Evolutionary conservation across 371 early-diverging fungal genomes (phyloP), one percentile per base, ranked within the genome.

Genomic region (Mortierella sp.): DNA sequence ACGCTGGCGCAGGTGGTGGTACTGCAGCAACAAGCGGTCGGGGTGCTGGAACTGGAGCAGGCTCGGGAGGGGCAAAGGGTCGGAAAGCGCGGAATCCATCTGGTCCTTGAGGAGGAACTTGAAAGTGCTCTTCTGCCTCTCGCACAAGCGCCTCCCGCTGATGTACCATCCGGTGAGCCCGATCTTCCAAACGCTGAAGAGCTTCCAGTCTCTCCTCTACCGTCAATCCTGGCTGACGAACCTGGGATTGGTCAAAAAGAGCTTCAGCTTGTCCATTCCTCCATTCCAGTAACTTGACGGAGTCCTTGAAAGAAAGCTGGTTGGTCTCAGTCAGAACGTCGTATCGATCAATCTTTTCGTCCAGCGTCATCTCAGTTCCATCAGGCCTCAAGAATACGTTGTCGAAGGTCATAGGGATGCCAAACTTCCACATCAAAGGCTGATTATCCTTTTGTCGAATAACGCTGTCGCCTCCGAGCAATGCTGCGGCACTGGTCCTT

Each of bases 331-430:
- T 21, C 7, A 84, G 57, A 9, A 65, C 73, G 16, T 78, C 78
- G 52, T 73, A 81, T 24, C 79, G 75, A 4, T 45, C 74, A 60
- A 78, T 70, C 60, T 73, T 84, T 57, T 81, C 81, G 5, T 68
- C 72, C 52, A 34, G 28, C 11, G 75, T 78, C 82, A 82, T 82
- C 31, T 52, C 70, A 2, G 85, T 28, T 5, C 82, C 82, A 55
- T 81, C 80, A n/a, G 50, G 48, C 9, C 72, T 68, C 70, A 81
- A 24, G 54, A 79, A 85, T 9, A 79, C 75, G 34, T 82, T 85
- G 34, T 79, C 48, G 45, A 74, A 54, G 3, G 85, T 85, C 73
- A 85, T 14, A 4, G 81, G 82, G 55, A 80, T 72, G 24, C 71
- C 79, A 26, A 60, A 57, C 38, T 58, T 79, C 85, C 85, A 85